These are phyloP conservation scores for Colletotrichum musae DNA, from an alignment of 2,329 filamentous ascomycete genomes.

Conservation along the genomic window DNA sequence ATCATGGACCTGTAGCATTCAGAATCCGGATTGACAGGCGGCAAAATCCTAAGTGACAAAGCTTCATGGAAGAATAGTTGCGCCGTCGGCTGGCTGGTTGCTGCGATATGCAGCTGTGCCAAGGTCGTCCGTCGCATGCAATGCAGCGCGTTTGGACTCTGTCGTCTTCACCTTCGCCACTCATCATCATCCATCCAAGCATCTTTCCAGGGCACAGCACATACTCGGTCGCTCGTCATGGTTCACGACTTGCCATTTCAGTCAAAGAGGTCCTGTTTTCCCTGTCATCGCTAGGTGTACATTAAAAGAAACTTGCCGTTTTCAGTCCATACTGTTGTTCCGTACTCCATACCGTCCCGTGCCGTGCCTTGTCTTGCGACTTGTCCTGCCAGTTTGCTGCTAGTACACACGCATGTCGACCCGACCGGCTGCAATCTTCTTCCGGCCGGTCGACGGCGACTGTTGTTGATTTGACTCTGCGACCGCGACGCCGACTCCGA, in stretches of 20 bases:
- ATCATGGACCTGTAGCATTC: not conserved
- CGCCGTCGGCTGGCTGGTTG: conserved; percentile 12
- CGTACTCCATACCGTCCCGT: conserved; percentile 17
- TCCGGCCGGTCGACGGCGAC: too few species aligned
- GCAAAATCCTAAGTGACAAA: not conserved
- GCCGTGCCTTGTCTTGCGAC: conserved; percentile 7
- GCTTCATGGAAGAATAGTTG: conserved; percentile 4
- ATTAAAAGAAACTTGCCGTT: not conserved
- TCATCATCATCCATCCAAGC: not conserved
- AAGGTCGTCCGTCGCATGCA: not conserved
- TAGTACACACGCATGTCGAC: too few species aligned
- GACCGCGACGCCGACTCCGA: too few species aligned
- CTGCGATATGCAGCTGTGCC: conserved; percentile 3
- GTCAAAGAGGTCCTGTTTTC: conserved; percentile 27
- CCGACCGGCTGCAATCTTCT: too few species aligned
- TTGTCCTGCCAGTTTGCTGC: too few species aligned
- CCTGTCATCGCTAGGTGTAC: conserved; percentile 30
- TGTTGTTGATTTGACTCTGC: too few species aligned
- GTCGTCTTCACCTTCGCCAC: not conserved
- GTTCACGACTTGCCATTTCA: conserved; percentile 28
- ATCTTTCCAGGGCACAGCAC: not conserved
- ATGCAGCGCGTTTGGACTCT: not conserved
- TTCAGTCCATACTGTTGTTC: not conserved
- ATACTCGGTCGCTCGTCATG: not conserved
- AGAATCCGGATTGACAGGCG: not conserved